These are phyloP conservation scores for Dioszegia crocea DNA, from an alignment of 768 basidiomycete species.

Conservation along the genomic window DNA sequence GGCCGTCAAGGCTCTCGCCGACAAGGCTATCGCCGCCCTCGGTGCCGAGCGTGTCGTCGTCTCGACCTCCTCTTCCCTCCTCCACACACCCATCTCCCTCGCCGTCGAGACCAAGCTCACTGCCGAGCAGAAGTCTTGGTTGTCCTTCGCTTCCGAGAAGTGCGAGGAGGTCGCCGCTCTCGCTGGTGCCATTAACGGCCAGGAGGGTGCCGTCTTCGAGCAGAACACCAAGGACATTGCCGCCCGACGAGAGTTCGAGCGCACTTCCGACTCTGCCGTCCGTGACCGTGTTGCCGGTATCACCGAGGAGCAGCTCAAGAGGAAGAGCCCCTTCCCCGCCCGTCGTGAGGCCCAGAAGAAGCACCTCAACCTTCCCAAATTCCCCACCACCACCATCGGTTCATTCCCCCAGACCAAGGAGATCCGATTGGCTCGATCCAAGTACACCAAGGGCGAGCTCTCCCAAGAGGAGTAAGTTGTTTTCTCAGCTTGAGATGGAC, in stretches of 20 bases:
- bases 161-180: slow-evolving; percentile 81
- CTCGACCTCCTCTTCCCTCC: slow-evolving; percentile 93
- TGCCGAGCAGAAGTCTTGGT: slow-evolving; percentile 88
- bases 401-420: slow-evolving; percentile 99
- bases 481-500: not conserved
- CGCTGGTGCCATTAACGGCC: slow-evolving; percentile 77
- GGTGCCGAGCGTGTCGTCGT: slow-evolving; percentile 79
- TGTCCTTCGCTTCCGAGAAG: slow-evolving; percentile 97
- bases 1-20: slow-evolving; percentile 71
- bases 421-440: slow-evolving; percentile 94
- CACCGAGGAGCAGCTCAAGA: slow-evolving; percentile 75
- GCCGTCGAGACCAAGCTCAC: slow-evolving; percentile 87
- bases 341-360: slow-evolving; percentile 86
- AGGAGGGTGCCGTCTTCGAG: slow-evolving; percentile 75
- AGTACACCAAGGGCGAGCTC: slow-evolving; percentile 85
- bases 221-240: slow-evolving; percentile 84
- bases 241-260: slow-evolving; percentile 92
- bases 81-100: slow-evolving; percentile 96
- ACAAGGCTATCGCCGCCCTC: slow-evolving; percentile 77
- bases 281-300: slow-evolving; percentile 92
- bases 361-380: slow-evolving; percentile 85
- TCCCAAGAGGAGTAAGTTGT: slow-evolving; percentile 58
- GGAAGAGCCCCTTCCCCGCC: slow-evolving; percentile 79
- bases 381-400: slow-evolving; percentile 97
- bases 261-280: slow-evolving; percentile 84